These are phyloP conservation scores for Biscutella laevigata DNA, from an alignment of 441 rosid species.

Conservation along the genomic window DNA sequence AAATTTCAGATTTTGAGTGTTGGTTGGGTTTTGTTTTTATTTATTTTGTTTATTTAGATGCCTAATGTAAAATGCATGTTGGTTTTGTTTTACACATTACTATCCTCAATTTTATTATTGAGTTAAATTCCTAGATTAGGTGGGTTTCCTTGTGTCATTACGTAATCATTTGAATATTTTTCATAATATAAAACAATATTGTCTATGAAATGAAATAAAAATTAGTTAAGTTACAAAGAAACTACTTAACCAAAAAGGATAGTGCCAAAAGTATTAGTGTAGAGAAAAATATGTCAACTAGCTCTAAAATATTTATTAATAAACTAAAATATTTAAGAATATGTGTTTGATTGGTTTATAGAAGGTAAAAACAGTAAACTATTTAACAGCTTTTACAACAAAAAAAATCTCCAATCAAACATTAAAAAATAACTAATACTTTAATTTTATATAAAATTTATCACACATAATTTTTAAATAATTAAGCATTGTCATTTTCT, in stretches of 20 bases:
- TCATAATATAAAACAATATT: too few species aligned
- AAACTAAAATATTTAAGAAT: too few species aligned
- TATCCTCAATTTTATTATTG: not conserved
- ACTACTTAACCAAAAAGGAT: not conserved
- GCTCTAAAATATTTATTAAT: not conserved
- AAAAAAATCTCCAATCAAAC: too few species aligned
- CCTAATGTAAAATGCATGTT: not conserved
- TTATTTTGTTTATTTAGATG: not conserved
- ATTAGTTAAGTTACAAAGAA: too few species aligned
- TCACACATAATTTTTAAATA: too few species aligned
- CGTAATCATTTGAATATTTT: conserved; percentile 5
- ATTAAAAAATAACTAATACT: too few species aligned
- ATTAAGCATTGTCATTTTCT: too few species aligned
- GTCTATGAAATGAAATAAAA: not conserved
- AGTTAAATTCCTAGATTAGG: not conserved
- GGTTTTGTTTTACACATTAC: too few species aligned
- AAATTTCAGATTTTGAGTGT: not conserved
- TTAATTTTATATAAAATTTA: too few species aligned
- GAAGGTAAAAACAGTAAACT: too few species aligned
- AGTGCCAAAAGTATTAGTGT: not conserved
- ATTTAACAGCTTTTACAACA: too few species aligned
- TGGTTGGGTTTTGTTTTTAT: not conserved
- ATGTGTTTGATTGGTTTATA: too few species aligned
- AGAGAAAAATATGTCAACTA: not conserved
- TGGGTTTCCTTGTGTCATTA: conserved; percentile 14